phyloP scores from a whole-genome alignment of 2,329 filamentous ascomycete genomes.

The Madurella fahalii region DNA sequence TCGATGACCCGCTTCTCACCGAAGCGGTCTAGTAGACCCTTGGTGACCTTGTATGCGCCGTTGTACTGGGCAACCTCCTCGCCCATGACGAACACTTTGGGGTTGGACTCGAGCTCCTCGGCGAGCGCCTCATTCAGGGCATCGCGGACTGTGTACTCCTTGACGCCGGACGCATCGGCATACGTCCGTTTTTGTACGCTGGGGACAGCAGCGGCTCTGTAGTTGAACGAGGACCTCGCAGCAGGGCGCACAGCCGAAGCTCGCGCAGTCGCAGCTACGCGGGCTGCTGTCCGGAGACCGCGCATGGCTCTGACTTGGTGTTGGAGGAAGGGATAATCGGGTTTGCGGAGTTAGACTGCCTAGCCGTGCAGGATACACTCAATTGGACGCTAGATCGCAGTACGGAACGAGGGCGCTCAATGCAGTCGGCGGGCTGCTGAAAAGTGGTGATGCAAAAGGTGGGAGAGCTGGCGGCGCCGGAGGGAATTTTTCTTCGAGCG shows the following conservation, averaged over 20 bases:
- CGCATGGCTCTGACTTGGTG: constrained; percentile 33
- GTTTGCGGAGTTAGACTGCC: background rate
- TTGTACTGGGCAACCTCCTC: constrained; percentile 99
- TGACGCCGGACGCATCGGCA: constrained; percentile 58
- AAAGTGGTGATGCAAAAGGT: constrained; percentile 18
- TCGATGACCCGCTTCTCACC: constrained; percentile 97
- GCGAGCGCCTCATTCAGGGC: constrained; percentile 96
- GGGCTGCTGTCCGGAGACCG: constrained; percentile 42
- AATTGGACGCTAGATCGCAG: constrained; percentile 20
- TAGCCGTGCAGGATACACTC: constrained; percentile 8
- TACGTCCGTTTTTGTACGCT: constrained; percentile 50
- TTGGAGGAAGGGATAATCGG: constrained; percentile 9
- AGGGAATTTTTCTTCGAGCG: constrained; percentile 28
- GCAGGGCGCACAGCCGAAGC: constrained; percentile 26
- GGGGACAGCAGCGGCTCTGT: constrained; percentile 30
- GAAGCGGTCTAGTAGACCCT: constrained; percentile 94
- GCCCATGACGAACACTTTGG: constrained; percentile 92
- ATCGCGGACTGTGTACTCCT: constrained; percentile 96
- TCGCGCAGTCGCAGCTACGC: constrained; percentile 38
- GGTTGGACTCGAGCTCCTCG: constrained; percentile 91
- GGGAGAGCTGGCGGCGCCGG: constrained; percentile 17
- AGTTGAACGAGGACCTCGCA: constrained; percentile 25
- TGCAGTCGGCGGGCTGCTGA: constrained; percentile 7
- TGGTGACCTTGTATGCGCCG: constrained; percentile 99
- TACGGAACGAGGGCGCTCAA: constrained; percentile 15